Evolutionary conservation across 257 asterid genomes (phyloP).

Genomic region (Fraxinus pennsylvanica): DNA sequence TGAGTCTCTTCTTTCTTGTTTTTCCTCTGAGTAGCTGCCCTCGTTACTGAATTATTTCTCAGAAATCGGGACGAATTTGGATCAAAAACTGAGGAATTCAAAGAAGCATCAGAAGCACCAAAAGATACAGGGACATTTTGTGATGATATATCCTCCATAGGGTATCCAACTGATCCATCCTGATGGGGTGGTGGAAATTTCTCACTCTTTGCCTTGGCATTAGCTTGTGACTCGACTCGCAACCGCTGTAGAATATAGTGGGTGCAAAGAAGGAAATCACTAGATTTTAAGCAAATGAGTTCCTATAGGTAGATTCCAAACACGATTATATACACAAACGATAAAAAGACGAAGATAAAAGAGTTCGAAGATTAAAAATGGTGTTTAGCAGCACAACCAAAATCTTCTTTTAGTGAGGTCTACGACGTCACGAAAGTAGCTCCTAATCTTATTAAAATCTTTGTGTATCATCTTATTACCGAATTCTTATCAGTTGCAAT

Average conservation of each 20-base stretch:
- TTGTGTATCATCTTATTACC: no score
- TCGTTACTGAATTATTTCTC: constrained; percentile 35
- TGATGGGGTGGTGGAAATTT: constrained; percentile 95
- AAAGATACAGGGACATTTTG: constrained; percentile 51
- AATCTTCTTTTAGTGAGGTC: not conserved
- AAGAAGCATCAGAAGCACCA: constrained; percentile 43
- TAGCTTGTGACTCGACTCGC: constrained; percentile 60
- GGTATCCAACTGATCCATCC: constrained; percentile 73
- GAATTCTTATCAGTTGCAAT: no score
- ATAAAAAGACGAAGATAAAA: not conserved
- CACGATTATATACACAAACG: not conserved
- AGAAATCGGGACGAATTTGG: constrained; percentile 46
- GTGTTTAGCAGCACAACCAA: not conserved
- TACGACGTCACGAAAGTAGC: no score
- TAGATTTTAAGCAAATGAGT: not conserved
- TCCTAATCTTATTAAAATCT: no score
- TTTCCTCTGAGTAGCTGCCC: constrained; percentile 48
- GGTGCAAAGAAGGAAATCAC: not conserved
- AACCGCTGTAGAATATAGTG: constrained; percentile 50
- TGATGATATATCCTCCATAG: constrained; percentile 39
- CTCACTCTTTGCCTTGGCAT: constrained; percentile 73
- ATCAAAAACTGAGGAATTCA: constrained; percentile 44
- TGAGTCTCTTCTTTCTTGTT: constrained; percentile 49
- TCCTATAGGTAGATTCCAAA: not conserved
- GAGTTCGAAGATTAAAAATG: not conserved